Percentiles rank a stretch among this genome's conserved stretches.
phyloP scores from a whole-genome alignment of 768 basidiomycete genomes.

The Lactarius hengduanensis region DNA sequence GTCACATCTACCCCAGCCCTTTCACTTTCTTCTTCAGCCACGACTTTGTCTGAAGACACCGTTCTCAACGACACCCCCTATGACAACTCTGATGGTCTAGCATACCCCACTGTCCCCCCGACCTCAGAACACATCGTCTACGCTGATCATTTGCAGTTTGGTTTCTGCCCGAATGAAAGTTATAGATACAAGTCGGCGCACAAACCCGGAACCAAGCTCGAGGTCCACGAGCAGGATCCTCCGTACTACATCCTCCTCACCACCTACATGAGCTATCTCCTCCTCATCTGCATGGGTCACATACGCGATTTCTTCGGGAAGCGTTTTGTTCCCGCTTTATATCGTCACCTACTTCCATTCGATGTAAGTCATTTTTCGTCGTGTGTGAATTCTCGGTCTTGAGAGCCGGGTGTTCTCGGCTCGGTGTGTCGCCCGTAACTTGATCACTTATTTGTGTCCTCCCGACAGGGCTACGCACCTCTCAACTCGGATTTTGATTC shows the following conservation, averaged over 20 bases:
- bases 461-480: constrained; percentile 84
- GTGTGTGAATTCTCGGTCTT: neutral
- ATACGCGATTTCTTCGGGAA: constrained; percentile 95
- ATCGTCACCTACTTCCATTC: constrained; percentile 78
- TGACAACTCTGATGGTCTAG: constrained; percentile 49
- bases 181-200: constrained; percentile 71
- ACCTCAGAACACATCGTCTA: constrained; percentile 77
- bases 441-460: constrained; percentile 15
- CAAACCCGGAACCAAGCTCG: constrained; percentile 47
- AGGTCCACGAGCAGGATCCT: constrained; percentile 75
- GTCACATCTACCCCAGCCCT: constrained; percentile 68
- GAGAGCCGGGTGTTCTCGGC: constrained; percentile 2
- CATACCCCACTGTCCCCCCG: constrained; percentile 63
- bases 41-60: constrained; percentile 66
- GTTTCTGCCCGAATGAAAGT: constrained; percentile 77
- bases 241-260: constrained; percentile 90
- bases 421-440: constrained; percentile 15
- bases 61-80: constrained; percentile 54
- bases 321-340: constrained; percentile 62
- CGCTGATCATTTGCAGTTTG: constrained; percentile 88
- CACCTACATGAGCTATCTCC: constrained; percentile 91
- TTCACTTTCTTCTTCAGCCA: constrained; percentile 71
- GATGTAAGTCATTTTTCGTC: constrained; percentile 56
- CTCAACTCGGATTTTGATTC: constrained; percentile 98
- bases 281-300: constrained; percentile 90